A percentile compares a stretch with the other conserved stretches of the same genome.
phyloP scores from a whole-genome alignment of 805 yeast species.

The Saccharomyces kudriavzevii region DNA sequence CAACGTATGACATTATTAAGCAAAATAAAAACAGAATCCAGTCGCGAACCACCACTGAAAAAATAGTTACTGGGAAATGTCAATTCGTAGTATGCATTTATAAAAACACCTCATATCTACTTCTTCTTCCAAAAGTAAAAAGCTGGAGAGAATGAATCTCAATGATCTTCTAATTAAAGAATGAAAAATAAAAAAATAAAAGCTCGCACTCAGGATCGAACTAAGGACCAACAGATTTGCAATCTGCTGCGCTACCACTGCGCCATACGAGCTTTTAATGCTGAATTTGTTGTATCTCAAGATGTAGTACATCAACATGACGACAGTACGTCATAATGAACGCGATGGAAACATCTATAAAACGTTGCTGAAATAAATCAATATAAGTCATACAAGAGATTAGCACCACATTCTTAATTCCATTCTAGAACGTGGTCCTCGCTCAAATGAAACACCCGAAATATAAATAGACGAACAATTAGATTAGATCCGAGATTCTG shows the following conservation, averaged over 20 bases:
- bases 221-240: slow-evolving; percentile 98
- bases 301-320: too few relatives aligned
- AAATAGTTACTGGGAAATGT: neutral
- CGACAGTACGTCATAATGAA: too few relatives aligned
- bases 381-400: too few relatives aligned
- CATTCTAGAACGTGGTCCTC: too few relatives aligned
- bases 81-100: neutral
- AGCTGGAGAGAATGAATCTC: neutral
- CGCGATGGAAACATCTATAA: too few relatives aligned
- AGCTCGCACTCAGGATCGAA: slow-evolving; percentile 93
- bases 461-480: too few relatives aligned
- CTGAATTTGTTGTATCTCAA: too few relatives aligned
- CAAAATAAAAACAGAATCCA: neutral
- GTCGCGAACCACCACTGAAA: neutral
- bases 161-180: too few relatives aligned
- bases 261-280: slow-evolving; percentile 61
- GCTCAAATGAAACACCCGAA: too few relatives aligned
- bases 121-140: neutral
- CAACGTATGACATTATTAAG: slow-evolving; percentile 67
- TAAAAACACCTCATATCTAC: neutral
- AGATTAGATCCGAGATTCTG: too few relatives aligned
- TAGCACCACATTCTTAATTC: too few relatives aligned
- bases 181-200: slow-evolving; percentile 29
- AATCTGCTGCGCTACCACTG: slow-evolving; percentile 99
- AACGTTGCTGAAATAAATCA: too few relatives aligned